phyloP scores from a whole-genome alignment of 164 flowering plant genomes.

The Litsea cubeba region DNA sequence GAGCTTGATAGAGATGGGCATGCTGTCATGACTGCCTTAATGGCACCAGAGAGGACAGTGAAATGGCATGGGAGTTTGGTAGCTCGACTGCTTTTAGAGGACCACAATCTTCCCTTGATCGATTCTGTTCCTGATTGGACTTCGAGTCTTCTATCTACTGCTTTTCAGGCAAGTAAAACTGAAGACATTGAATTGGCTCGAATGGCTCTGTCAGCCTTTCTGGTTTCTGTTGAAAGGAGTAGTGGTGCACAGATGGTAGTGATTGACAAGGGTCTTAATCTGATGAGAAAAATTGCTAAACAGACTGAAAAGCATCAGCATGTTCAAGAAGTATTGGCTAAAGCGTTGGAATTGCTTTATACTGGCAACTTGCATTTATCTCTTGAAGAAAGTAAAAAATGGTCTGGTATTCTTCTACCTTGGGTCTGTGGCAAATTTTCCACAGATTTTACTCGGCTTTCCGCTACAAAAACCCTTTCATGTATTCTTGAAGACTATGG shows the following conservation, averaged over 20 bases:
- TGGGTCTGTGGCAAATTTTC: constrained; percentile 74
- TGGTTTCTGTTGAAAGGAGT: constrained; percentile 77
- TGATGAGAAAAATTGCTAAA: constrained; percentile 73
- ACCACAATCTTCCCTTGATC: constrained; percentile 56
- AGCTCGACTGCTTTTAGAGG: constrained; percentile 75
- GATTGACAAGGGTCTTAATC: constrained; percentile 76
- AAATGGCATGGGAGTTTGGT: constrained; percentile 98
- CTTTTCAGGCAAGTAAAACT: constrained; percentile 68
- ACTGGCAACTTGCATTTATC: constrained; percentile 59
- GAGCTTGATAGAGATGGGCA: constrained; percentile 88
- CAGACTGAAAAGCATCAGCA: constrained; percentile 46
- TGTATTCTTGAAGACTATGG: constrained; percentile 85
- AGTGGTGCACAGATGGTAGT: constrained; percentile 48
- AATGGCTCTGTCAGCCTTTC: constrained; percentile 83
- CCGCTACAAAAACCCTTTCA: constrained; percentile 69
- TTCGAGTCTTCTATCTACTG: constrained; percentile 74
- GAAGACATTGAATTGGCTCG: constrained; percentile 74
- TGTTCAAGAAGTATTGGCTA: constrained; percentile 77
- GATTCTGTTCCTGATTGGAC: constrained; percentile 93
- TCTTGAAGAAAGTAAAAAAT: constrained; percentile 83
- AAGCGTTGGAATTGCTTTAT: constrained; percentile 66
- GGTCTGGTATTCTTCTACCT: constrained; percentile 75
- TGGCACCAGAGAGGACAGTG: constrained; percentile 95
- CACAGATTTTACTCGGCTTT: constrained; percentile 48
- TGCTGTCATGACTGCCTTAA: constrained; percentile 83